Base-by-base conservation (phyloP, 768 basidiomycete genomes). In the Floccularia luteovirens region DNA sequence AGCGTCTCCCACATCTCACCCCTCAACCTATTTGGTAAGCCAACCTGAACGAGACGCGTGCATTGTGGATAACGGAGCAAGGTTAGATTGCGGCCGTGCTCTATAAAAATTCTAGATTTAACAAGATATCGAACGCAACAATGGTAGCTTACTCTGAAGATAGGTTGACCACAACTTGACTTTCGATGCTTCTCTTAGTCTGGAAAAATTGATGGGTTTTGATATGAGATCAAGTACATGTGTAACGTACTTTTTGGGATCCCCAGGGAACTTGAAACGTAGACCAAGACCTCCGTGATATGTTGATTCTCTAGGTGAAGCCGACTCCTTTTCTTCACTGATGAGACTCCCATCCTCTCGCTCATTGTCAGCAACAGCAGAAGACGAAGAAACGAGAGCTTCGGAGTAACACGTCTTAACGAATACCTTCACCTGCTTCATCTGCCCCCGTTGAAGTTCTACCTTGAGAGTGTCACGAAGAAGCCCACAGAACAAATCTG, bases 1-100 rank as follows among this genome's bases (percentile, higher is more conserved):
- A 97, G 73, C 0, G 90, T 86, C 61, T 99, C 96, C 96, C 96
- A 99, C 67, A 98, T 84, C 59, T 98, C 96, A 11, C 96, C 96
- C 17, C 96, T 78, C 6, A 99, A 70, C 13, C 91, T 72, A 50
- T 93, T 96, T 2, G 96, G 96, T 3, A 99, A 71, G 34, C 96
- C 96, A 39, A 98, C 94, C 63, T 96, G 94, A 1, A 98, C 84
- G 20, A 99, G 76, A n/a, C 96, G 84, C 30, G 93, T 96, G 54
- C 90, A 92, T 59, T 93, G 86, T 0, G 96, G 94, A 59, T 97
- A 99, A 23, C 94, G 87, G 14, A 98, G 68, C 20, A 98, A 74
- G 0, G 96, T 93, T n/a, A 98, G 70, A 54, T 92, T 91, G 19
- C 96, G 82, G 16, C 96, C 96, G 52, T 97, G 92, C 3, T 75